phyloP scores from a whole-genome alignment of 2,329 filamentous ascomycete species.

The Cephalotrichum gorgonifer region DNA sequence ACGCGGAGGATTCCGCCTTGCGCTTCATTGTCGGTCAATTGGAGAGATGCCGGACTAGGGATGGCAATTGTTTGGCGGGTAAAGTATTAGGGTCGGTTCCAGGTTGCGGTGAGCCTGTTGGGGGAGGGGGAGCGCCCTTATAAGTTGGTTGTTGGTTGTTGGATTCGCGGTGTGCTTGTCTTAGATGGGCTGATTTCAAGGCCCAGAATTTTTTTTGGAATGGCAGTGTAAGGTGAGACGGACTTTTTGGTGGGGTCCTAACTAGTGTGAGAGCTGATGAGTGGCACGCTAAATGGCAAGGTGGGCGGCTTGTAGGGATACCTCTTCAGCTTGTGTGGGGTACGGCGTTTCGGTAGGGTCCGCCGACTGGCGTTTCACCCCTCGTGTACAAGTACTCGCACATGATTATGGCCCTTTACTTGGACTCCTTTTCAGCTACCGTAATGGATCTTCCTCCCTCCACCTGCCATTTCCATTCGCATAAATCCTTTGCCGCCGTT shows the following conservation, averaged over 20 bases:
- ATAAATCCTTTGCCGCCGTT: not conserved
- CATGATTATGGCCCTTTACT: no score
- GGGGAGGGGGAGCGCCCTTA: not conserved
- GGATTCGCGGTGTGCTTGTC: no score
- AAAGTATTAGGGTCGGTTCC: not conserved
- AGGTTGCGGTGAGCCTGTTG: not conserved
- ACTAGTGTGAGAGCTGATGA: no score
- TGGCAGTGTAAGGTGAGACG: no score
- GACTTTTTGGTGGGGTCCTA: no score
- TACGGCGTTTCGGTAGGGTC: not conserved
- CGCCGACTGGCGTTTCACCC: not conserved
- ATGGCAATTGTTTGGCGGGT: not conserved
- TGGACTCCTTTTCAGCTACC: no score
- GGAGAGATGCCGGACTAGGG: not conserved
- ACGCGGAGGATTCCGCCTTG: slow-evolving; percentile 40
- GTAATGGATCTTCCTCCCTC: no score
- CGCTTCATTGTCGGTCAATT: slow-evolving; percentile 41
- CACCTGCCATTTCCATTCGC: not conserved
- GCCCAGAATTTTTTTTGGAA: not conserved
- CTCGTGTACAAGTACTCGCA: not conserved
- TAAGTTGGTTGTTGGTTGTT: not conserved
- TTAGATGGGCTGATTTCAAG: not conserved
- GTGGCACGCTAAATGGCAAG: no score
- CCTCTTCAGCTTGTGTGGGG: not conserved
- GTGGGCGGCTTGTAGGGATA: not conserved